Base-by-base conservation (phyloP, 2,329 filamentous ascomycete species). In the Ophiostoma sp. region DNA sequence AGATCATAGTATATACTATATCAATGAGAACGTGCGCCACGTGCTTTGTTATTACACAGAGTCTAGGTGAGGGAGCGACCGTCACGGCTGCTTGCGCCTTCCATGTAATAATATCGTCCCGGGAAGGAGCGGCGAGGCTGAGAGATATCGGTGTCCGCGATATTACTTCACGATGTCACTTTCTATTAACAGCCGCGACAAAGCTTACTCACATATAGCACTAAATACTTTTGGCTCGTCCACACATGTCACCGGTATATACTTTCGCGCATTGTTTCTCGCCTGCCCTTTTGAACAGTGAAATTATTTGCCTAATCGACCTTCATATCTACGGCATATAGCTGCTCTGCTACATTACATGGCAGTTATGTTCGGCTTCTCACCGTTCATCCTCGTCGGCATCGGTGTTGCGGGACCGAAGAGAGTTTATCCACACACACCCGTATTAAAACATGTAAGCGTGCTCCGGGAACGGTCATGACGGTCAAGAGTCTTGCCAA, bases 391-490 rank as follows among this genome's bases (percentile, higher is more conserved):
- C 14, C 4, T 14, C 8, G 60, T 63, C 58, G 60, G 60, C 60
- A 18, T 42, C 60, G 60, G 40, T 63, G 60, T 18, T 63, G 60
- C 60, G 60, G 60, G 40, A 41, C 60, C 60, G 60, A 63, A 12
- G 18, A 7, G 16, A 63, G 40, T 18, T 16, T 16, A 60, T 18
- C 55, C 55, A 60, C 55, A 12, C 7, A 6, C 12, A 40, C 36
- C 38, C 60, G 60, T 63, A 42, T 14, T 42, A 63, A 42, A 63
- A 42, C 60, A 38, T 18, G 60, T n/a, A 27, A 27, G 49, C 49
- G 27, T 55, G 55, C 36, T 42, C 18, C 60, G 60, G 18, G 38
- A 42, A 5, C 18, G 27, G 27, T n/a, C 40, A 8, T 63, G 40
- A 27, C 58, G 60, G 40, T 42, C 36, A 62, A 41, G 58, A 62